Evolutionary conservation across 192 early-diverging fungal species (phyloP), one percentile per base, ranked within the genome.

Genomic region (Mortierella alpina): DNA sequence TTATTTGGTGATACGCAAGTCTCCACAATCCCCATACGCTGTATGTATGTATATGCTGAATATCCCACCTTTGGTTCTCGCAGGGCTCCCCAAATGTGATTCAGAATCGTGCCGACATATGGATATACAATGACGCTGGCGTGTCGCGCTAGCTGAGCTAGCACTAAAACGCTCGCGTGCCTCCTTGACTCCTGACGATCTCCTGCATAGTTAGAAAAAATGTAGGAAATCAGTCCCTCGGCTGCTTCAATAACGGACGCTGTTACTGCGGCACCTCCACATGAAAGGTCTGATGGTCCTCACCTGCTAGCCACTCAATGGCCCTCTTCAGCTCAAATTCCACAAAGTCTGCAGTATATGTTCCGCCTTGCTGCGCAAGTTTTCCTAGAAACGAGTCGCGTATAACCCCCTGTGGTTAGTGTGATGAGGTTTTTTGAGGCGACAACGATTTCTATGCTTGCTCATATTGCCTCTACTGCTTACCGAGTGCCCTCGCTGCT

Each of bases 81-180:
- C 65, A 98, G 73, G 6, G 91, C 92, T 17, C 90, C 84, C 91
- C 93, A 96, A 40, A 99, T 88, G 39, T 93, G 68, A 2, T 95
- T 92, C 20, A 99, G 80, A 17, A 98, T 94, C 57, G 90, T 92
- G 5, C 89, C 86, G 7, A 97, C 90, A 82, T 94, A 93, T 12
- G 90, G 85, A 72, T 95, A 96, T 23, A 98, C 88, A 44, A 96
- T 82, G 39, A 93, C 92, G 18, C 93, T 93, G 13, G 95, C 91
- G 65, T 92, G 93, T 45, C 87, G 68, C 1, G 93, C 89, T 2
- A 97, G 86, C 68, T 94, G 92, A 44, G 86, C 75, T 9, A 97
- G 70, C 0, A 97, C 88, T 7, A 96, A 82, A 0, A 95, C 94
- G 45, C 93, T 92, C 13, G 95, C 93, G 83, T 93, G 93, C 14